phyloP scores from a whole-genome alignment of 306 rosid genomes.

The Macrotyloma uniflorum region DNA sequence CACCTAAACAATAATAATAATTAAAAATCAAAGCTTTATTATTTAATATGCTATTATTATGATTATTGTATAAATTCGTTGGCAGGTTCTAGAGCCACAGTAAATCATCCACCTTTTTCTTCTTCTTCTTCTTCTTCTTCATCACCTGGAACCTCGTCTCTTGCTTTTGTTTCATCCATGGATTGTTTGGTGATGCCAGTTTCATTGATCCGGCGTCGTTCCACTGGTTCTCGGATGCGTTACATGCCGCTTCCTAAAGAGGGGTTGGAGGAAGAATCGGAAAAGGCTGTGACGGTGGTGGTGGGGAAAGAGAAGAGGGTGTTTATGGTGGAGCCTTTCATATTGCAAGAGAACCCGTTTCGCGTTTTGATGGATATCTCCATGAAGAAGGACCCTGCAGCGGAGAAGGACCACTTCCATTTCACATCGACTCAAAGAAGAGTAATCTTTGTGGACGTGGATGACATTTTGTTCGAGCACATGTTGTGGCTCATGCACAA shows the following conservation, averaged over 20 bases:
- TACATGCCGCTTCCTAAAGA: slow-evolving; percentile 52
- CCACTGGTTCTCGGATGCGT: slow-evolving; percentile 50
- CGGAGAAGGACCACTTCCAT: neutral
- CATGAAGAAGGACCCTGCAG: slow-evolving; percentile 41
- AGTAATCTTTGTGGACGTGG: slow-evolving; percentile 76
- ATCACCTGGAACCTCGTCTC: neutral
- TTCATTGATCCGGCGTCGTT: slow-evolving; percentile 53
- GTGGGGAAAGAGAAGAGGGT: slow-evolving; percentile 85
- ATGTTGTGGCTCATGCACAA: slow-evolving; percentile 88
- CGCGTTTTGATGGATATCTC: slow-evolving; percentile 61
- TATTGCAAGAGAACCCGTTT: slow-evolving; percentile 77
- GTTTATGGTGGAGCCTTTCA: slow-evolving; percentile 77
- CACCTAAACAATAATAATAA: slow-evolving; percentile 21
- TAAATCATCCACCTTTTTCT: no score
- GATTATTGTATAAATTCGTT: neutral
- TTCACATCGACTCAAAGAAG: slow-evolving; percentile 12
- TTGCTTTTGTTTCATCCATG: slow-evolving; percentile 41
- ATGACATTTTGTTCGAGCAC: slow-evolving; percentile 89
- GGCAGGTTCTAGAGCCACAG: neutral
- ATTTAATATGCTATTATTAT: neutral
- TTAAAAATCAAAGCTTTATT: neutral
- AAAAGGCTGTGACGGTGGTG: slow-evolving; percentile 67
- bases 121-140: no score
- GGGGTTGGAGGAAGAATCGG: slow-evolving; percentile 37
- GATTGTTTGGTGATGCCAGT: slow-evolving; percentile 82